Evolutionary conservation across 2,329 filamentous ascomycete genomes (phyloP).

Genomic region (Elsinoe ampelina): DNA sequence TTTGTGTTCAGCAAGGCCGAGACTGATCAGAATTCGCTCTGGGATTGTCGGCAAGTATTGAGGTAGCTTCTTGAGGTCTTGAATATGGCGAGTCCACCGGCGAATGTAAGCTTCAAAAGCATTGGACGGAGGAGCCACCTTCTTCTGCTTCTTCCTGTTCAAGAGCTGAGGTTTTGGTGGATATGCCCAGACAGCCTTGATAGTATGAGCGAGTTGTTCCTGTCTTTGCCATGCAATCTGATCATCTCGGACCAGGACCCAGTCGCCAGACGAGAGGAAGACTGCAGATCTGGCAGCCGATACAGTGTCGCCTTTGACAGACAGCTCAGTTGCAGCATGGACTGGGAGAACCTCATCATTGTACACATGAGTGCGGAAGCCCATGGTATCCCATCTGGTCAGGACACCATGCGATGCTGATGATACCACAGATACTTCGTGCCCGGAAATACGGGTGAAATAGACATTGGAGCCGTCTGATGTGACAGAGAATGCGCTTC

Average conservation of each 20-base stretch:
- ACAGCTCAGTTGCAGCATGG: slow-evolving; percentile 71
- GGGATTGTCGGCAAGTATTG: slow-evolving; percentile 63
- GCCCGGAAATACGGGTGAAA: slow-evolving; percentile 71
- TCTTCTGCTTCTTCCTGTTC: neutral
- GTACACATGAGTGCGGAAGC: slow-evolving; percentile 20
- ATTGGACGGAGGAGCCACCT: slow-evolving; percentile 46
- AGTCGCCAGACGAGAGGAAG: slow-evolving; percentile 58
- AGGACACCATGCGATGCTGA: slow-evolving; percentile 69
- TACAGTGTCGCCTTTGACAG: slow-evolving; percentile 56
- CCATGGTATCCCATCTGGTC: slow-evolving; percentile 59
- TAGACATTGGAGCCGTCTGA: slow-evolving; percentile 73
- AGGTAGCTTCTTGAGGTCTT: slow-evolving; percentile 69
- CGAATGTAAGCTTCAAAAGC: slow-evolving; percentile 76
- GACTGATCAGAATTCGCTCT: slow-evolving; percentile 50
- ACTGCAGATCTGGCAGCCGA: slow-evolving; percentile 73
- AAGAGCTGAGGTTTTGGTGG: slow-evolving; percentile 16
- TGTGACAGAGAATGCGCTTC: slow-evolving; percentile 69
- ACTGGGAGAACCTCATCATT: slow-evolving; percentile 35
- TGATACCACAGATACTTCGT: slow-evolving; percentile 64
- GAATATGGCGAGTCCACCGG: slow-evolving; percentile 69
- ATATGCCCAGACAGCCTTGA: slow-evolving; percentile 72
- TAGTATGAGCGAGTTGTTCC: slow-evolving; percentile 72
- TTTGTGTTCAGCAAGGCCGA: slow-evolving; percentile 21
- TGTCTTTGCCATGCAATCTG: slow-evolving; percentile 68
- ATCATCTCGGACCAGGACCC: slow-evolving; percentile 76